These are phyloP conservation scores for Myxozyma sirexii DNA, from an alignment of 805 yeast genomes.

Conservation along the genomic window DNA sequence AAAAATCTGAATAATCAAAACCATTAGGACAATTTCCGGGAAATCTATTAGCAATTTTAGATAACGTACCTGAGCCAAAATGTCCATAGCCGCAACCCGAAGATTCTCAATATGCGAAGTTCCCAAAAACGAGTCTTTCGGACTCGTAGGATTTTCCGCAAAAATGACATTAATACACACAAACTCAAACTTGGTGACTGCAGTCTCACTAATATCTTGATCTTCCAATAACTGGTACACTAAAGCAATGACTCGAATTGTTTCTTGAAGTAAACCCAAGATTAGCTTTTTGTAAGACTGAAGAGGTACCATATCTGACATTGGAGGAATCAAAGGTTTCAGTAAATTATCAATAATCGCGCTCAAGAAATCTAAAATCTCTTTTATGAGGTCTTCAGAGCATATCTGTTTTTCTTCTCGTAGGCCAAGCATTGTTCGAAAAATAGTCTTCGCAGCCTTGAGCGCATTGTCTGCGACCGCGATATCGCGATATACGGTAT, in stretches of 20 bases:
- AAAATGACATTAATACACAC: constrained; percentile 50
- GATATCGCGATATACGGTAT: background rate
- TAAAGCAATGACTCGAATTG: constrained; percentile 12
- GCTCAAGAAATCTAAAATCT: constrained; percentile 20
- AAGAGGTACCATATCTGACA: constrained; percentile 8
- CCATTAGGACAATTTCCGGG: background rate
- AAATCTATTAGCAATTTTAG: no score
- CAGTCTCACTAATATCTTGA: constrained; percentile 50
- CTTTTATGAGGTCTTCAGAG: constrained; percentile 30
- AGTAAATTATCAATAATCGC: constrained; percentile 16
- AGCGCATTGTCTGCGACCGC: constrained; percentile 19
- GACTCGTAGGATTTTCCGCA: constrained; percentile 40
- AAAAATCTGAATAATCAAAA: constrained; percentile 33
- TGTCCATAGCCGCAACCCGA: constrained; percentile 36
- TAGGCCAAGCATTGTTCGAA: constrained; percentile 25
- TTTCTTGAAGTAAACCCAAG: constrained; percentile 22
- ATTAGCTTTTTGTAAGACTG: constrained; percentile 10
- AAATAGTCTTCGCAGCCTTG: constrained; percentile 20
- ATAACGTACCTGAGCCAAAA: constrained; percentile 28
- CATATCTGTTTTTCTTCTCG: constrained; percentile 27
- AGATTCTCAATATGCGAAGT: constrained; percentile 40
- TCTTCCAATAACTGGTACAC: constrained; percentile 11
- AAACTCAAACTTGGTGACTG: constrained; percentile 63
- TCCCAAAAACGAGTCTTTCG: constrained; percentile 37
- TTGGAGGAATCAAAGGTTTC: constrained; percentile 21